Evolutionary conservation across 148 eudicot genomes (phyloP), one percentile per base, ranked within the genome.

Genomic region (Camellia sinensis): DNA sequence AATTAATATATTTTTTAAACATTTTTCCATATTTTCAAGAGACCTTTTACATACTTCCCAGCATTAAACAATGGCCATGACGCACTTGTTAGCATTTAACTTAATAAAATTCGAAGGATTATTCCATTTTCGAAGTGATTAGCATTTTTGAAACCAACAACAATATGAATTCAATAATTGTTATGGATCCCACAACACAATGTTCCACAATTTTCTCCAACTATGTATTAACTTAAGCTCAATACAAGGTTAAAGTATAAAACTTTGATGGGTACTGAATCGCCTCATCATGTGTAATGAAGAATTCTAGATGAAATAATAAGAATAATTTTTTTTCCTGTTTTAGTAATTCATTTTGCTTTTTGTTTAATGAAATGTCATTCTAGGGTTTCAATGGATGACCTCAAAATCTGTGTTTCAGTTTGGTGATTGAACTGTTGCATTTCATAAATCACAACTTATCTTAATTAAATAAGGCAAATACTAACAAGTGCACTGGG

Each of bases 381-480:
- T 3, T 43, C 43, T 5, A 44, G 53, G 41, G 50, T 75, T 43
- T 43, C 40, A 44, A n/a, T n/a, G 21, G 46, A 21, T 37, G 70
- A 60, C 67, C 78, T 75, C 54, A 43, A 75, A n/a, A 19, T 62
- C 50, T 21, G 50, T 46, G 6, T 75, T 46, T 62, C 17, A 45
- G 40, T 41, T 40, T 15, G 22, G 15, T 43, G 52, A 57, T 40
- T 15, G 43, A 10, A 13, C 14, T 14, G 1, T 18, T n/a, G 11
- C 18, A 43, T 13, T 2, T 46, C n/a, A 7, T 41, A 14, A 4
- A 63, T 10, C 5, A 15, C 48, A 41, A 46, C 50, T 46, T 29
- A 29, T 29, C 37, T 29, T 29, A 29, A 29, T 29, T 29, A 29
- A 29, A 29, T 0, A 0, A 29, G 37, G 37, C 37, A 29, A 29